Evolutionary conservation across 371 early-diverging fungal species (phyloP), one percentile per base, ranked within the genome.

Genomic region (Catenaria anguillulae): DNA sequence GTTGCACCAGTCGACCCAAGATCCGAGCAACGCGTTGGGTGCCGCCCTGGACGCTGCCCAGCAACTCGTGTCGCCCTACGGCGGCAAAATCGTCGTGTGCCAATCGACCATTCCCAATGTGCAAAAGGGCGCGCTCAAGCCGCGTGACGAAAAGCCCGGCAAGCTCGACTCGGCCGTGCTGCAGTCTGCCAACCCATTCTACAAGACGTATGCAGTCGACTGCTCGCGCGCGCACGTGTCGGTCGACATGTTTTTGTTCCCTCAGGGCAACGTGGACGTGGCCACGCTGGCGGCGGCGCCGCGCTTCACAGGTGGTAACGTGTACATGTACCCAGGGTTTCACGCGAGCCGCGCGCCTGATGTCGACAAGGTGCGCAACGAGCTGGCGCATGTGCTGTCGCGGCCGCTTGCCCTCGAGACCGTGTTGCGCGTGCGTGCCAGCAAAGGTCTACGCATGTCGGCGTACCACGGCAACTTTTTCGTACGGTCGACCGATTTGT

Each of bases 391-490:
- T 60, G 85, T 89, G 68, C 72, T 99, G 50, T 78, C 85, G 4
- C 81, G 87, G 33, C 82, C 88, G 48, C 78, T 92, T 66, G 94
- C 90, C n/a, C 73, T 93, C 50, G 97, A 98, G 66, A 97, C 95
- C 8, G 96, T 98, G 24, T 83, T 98, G 70, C 84, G 99, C 55
- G 85, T 99, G 24, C 83, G 99, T 61, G 89, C 92, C 13, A 89
- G 90, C 19, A 88, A 87, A 64, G 93, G 90, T 31, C 6, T 58
- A 13, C 40, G 36, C 58, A 87, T 89, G 85, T 84, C 82, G 31
- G 81, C 89, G 19, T 96, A 88, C 78, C 90, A 93, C 65, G 98
- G 98, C 35, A 92, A 94, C 82, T 95, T 93, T 71, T 95, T 95
- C 72, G 78, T 93, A 31, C 92, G 95, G 15, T 88, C 90, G n/a